Percentiles rank a stretch among this genome's conserved stretches.
These are phyloP conservation scores for Xylariaceae sp. DNA, from an alignment of 2,329 filamentous ascomycete genomes.

Conservation along the genomic window DNA sequence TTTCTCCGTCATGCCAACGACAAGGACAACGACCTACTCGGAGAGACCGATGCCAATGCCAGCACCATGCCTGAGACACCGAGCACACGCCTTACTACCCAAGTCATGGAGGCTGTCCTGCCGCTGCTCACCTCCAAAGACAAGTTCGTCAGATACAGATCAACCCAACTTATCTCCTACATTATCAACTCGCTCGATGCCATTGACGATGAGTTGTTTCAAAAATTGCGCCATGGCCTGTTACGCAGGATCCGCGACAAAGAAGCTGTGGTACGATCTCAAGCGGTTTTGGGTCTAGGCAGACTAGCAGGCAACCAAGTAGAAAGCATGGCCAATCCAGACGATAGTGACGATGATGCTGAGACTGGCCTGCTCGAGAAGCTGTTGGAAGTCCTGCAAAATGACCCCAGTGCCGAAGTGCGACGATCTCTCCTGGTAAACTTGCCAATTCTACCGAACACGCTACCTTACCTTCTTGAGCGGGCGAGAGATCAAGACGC, in stretches of 20 bases:
- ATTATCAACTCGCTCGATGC: slow-evolving; percentile 90
- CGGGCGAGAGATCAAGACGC: slow-evolving; percentile 86
- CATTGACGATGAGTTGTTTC: slow-evolving; percentile 88
- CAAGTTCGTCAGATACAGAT: slow-evolving; percentile 85
- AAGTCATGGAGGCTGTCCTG: slow-evolving; percentile 70
- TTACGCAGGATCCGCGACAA: slow-evolving; percentile 89
- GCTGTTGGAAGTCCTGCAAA: slow-evolving; percentile 83
- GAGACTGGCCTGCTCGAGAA: slow-evolving; percentile 74
- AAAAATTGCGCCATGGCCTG: slow-evolving; percentile 73
- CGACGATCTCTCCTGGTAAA: slow-evolving; percentile 85
- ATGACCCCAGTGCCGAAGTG: slow-evolving; percentile 92
- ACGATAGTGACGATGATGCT: slow-evolving; percentile 67
- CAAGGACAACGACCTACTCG: slow-evolving; percentile 67
- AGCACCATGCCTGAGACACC: slow-evolving; percentile 78
- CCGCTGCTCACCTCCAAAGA: slow-evolving; percentile 84
- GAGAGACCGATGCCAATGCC: slow-evolving; percentile 64
- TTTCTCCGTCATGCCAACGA: slow-evolving; percentile 74
- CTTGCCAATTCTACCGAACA: slow-evolving; percentile 78
- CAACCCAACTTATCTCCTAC: slow-evolving; percentile 86
- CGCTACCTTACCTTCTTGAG: slow-evolving; percentile 84
- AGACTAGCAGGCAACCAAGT: slow-evolving; percentile 76
- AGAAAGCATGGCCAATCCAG: slow-evolving; percentile 66
- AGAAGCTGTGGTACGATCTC: slow-evolving; percentile 85
- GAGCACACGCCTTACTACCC: slow-evolving; percentile 72
- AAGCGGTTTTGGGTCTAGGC: slow-evolving; percentile 88